Evolutionary conservation across 176 grass and related monocot genomes (phyloP).

Genomic region (Calamus simplicifolius): DNA sequence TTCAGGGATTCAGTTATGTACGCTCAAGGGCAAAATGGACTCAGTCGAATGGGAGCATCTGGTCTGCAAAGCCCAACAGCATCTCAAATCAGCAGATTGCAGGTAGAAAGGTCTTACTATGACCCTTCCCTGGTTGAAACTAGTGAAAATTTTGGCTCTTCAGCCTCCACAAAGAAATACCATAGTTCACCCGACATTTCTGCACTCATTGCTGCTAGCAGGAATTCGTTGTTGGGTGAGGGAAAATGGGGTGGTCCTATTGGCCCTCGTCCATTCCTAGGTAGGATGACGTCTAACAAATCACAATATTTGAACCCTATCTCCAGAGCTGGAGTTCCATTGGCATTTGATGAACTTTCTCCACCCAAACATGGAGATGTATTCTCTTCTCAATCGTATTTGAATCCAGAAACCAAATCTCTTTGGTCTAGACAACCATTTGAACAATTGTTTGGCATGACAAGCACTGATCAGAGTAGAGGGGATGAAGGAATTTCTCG

Average conservation of each 20-base stretch:
- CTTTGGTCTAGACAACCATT: conserved; percentile 93
- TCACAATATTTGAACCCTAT: conserved; percentile 49
- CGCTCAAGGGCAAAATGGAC: conserved; percentile 45
- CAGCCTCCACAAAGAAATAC: conserved; percentile 85
- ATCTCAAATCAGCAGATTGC: conserved; percentile 36
- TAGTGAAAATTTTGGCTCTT: conserved; percentile 36
- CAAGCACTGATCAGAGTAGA: conserved; percentile 34
- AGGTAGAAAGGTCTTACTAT: conserved; percentile 58
- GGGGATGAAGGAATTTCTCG: conserved; percentile 23
- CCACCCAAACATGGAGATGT: conserved; percentile 55
- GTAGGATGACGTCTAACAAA: conserved; percentile 57
- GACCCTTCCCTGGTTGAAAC: conserved; percentile 53
- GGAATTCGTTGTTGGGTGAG: conserved; percentile 55
- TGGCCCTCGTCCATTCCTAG: conserved; percentile 55
- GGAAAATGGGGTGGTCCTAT: conserved; percentile 51
- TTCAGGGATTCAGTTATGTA: conserved; percentile 46
- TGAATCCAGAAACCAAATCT: conserved; percentile 54
- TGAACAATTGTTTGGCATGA: conserved; percentile 74
- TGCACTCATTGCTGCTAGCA: conserved; percentile 83
- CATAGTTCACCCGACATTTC: conserved; percentile 98
- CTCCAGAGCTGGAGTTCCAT: conserved; percentile 39
- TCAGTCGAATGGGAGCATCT: conserved; percentile 49
- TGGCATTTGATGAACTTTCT: conserved; percentile 66
- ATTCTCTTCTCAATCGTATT: conserved; percentile 45
- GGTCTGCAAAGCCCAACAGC: conserved; percentile 46